Evolutionary conservation across 2,329 filamentous ascomycete species (phyloP).

Genomic region (Botrytis paeoniae): DNA sequence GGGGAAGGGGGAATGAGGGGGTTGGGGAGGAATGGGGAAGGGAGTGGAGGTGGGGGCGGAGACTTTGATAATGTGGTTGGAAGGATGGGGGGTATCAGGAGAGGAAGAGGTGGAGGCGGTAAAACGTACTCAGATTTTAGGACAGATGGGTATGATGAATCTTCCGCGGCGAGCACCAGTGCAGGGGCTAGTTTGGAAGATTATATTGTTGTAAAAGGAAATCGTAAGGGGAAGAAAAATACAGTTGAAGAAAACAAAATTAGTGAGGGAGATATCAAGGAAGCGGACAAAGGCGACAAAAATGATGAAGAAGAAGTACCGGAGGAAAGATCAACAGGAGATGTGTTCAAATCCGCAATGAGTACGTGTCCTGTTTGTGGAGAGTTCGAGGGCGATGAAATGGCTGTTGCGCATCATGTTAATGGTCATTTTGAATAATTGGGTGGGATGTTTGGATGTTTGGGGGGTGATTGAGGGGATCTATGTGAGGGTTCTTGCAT

Average conservation of each 20-base stretch:
- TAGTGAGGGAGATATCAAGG: neutral
- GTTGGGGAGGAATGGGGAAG: neutral
- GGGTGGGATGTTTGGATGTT: neutral
- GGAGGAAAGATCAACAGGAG: neutral
- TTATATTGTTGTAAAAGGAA: constrained; percentile 9
- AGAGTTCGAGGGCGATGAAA: constrained; percentile 35
- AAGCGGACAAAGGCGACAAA: neutral
- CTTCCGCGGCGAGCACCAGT: neutral
- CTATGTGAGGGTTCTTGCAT: neutral
- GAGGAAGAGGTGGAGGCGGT: constrained; percentile 22
- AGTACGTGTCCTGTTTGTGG: constrained; percentile 34
- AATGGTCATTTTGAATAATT: constrained; percentile 33
- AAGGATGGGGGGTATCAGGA: constrained; percentile 16
- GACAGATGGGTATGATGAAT: constrained; percentile 24
- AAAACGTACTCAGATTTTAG: constrained; percentile 26
- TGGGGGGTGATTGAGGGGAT: neutral
- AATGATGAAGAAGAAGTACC: constrained; percentile 23
- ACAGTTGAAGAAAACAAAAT: neutral
- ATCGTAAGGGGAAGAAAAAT: constrained; percentile 21
- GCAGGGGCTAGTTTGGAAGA: constrained; percentile 1
- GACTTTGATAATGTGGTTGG: too few species aligned
- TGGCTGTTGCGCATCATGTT: constrained; percentile 35
- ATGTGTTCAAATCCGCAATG: neutral
- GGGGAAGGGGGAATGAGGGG: neutral
- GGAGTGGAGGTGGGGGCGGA: neutral